Evolutionary conservation across 2,329 filamentous ascomycete species (phyloP).

Genomic region (Tolypocladium ophioglossoides): DNA sequence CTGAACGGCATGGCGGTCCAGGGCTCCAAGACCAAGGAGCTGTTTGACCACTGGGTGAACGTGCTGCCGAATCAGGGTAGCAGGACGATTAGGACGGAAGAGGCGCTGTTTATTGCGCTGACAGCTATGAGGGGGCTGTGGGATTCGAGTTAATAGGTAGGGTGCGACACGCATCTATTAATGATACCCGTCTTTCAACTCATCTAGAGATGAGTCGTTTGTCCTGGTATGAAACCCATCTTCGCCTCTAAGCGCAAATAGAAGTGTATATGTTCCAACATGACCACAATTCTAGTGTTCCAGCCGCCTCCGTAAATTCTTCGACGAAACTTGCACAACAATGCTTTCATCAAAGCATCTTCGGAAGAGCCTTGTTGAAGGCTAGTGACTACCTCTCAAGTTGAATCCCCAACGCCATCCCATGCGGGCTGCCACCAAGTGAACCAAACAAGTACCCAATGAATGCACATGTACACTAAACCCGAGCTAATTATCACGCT

Average conservation of each 20-base stretch:
- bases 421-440: slow-evolving; percentile 1
- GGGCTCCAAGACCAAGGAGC: slow-evolving; percentile 51
- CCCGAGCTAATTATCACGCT: not conserved
- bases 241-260: not conserved
- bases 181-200: slow-evolving; percentile 2
- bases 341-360: not conserved
- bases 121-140: slow-evolving; percentile 54
- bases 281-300: not conserved
- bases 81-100: slow-evolving; percentile 72
- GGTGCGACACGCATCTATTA: not conserved
- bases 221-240: not conserved
- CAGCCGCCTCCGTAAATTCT: not conserved
- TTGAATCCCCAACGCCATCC: slow-evolving; percentile 13
- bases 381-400: slow-evolving; percentile 14
- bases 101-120: slow-evolving; percentile 69
- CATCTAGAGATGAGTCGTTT: not conserved
- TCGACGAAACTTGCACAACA: not conserved
- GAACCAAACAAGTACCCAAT: not conserved
- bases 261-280: not conserved
- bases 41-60: slow-evolving; percentile 82
- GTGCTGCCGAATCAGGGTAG: slow-evolving; percentile 72
- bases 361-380: slow-evolving; percentile 15
- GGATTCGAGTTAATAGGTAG: slow-evolving; percentile 20
- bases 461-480: not conserved
- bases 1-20: slow-evolving; percentile 51